Evolutionary conservation across 176 grass and related monocot species (phyloP).

Genomic region (Rhynchospora tenuis): DNA sequence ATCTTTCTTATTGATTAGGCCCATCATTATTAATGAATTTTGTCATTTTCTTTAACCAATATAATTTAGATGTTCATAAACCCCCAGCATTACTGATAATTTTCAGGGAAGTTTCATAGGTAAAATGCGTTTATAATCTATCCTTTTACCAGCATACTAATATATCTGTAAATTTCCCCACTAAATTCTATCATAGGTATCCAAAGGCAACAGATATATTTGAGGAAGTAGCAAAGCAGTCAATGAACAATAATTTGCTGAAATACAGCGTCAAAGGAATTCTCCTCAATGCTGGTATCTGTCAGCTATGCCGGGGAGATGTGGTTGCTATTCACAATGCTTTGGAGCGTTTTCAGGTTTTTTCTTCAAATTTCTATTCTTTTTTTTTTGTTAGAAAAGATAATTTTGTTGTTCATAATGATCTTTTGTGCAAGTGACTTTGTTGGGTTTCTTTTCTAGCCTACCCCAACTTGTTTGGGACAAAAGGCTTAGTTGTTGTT

Average conservation of each 20-base stretch:
- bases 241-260: conserved; percentile 76
- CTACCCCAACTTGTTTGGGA: too few relatives aligned
- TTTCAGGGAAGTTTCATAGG: neutral
- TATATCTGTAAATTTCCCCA: neutral
- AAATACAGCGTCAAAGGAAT: conserved; percentile 89
- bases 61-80: too few relatives aligned
- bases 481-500: too few relatives aligned
- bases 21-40: neutral
- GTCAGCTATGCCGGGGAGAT: conserved; percentile 85
- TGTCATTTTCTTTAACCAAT: too few relatives aligned
- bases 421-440: conserved; percentile 5
- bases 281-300: conserved; percentile 88
- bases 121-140: neutral
- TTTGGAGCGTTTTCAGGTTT: conserved; percentile 81
- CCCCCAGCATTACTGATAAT: neutral
- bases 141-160: conserved; percentile 7
- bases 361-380: conserved; percentile 15
- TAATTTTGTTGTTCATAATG: neutral
- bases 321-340: conserved; percentile 78
- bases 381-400: conserved; percentile 14
- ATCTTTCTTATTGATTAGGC: neutral
- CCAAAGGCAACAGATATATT: conserved; percentile 85
- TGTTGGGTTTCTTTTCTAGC: too few relatives aligned
- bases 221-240: conserved; percentile 69
- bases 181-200: conserved; percentile 38